phyloP scores from a whole-genome alignment of 2,329 filamentous ascomycete genomes.

The Juglanconis juglandina region DNA sequence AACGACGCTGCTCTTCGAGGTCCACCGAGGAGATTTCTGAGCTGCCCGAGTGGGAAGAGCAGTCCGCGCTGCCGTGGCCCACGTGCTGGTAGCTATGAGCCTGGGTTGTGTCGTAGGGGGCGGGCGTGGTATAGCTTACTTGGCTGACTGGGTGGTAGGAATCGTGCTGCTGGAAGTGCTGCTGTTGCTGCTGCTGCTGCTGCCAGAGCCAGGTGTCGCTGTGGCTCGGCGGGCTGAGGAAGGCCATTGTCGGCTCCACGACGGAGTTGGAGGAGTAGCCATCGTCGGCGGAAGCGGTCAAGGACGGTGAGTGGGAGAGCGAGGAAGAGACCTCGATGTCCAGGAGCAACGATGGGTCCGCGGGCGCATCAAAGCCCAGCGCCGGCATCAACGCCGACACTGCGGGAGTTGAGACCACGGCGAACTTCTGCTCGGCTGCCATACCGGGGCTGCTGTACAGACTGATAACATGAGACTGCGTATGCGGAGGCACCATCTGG shows the following conservation, averaged over 20 bases:
- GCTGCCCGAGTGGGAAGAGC: background rate
- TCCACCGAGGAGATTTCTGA: slow-evolving; percentile 3
- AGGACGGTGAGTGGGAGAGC: slow-evolving; percentile 3
- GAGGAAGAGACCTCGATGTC: slow-evolving; percentile 2
- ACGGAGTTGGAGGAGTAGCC: slow-evolving; percentile 10
- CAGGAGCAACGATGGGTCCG: slow-evolving; percentile 4
- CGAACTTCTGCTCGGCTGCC: background rate
- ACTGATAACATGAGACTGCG: background rate
- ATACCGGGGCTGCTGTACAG: background rate
- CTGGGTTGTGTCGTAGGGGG: background rate
- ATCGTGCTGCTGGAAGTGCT: background rate
- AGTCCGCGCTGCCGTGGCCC: background rate
- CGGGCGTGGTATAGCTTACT: background rate
- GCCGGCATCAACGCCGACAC: background rate
- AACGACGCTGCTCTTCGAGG: background rate
- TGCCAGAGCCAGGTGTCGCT: slow-evolving; percentile 8
- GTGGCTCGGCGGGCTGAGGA: slow-evolving; percentile 1
- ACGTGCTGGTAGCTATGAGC: background rate
- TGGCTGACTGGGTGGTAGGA: background rate
- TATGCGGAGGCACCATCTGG: background rate
- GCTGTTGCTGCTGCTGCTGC: background rate
- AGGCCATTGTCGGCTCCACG: slow-evolving; percentile 2
- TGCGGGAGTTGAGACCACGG: background rate
- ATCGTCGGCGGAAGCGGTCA: slow-evolving; percentile 3
- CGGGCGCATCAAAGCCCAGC: background rate